A percentile compares a stretch with the other conserved stretches of the same genome.
Evolutionary conservation across 495 filamentous ascomycete species (phyloP).

Genomic region (Tuber borchii): DNA sequence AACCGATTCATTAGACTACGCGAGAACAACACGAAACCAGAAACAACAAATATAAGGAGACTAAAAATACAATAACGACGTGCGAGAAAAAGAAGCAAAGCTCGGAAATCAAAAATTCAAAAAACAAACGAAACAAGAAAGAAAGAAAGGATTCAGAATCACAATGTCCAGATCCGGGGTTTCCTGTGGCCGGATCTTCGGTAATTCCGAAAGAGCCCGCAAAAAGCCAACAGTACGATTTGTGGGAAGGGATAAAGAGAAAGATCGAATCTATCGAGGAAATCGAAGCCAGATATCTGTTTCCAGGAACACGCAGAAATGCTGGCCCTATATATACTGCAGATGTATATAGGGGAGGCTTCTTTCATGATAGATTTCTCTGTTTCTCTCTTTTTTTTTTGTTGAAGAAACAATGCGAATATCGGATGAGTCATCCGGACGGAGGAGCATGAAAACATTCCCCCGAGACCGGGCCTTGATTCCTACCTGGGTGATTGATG

Average conservation of each 20-base stretch:
- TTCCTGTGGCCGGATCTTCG: not conserved
- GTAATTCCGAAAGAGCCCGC: not conserved
- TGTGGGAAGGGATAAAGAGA: not conserved
- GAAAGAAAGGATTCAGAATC: not conserved
- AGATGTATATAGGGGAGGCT: not conserved
- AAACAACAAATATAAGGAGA: not conserved
- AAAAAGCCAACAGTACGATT: not conserved
- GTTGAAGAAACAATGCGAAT: not conserved
- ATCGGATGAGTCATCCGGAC: not conserved
- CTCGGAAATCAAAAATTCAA: not conserved
- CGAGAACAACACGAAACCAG: not conserved
- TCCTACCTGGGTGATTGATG: not conserved
- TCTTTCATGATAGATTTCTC: not conserved
- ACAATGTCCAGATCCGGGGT: not conserved
- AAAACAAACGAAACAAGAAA: not conserved
- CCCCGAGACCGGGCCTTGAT: not conserved
- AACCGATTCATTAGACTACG: not conserved
- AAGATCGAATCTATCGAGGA: not conserved
- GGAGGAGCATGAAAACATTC: not conserved
- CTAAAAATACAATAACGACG: not conserved
- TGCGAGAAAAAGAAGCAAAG: not conserved
- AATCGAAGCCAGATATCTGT: not conserved
- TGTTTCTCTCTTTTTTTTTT: not conserved
- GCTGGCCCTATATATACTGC: not conserved
- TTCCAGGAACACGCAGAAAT: not conserved